phyloP scores from a whole-genome alignment of 2,329 filamentous ascomycete species.

The Paradendryphiella salina region DNA sequence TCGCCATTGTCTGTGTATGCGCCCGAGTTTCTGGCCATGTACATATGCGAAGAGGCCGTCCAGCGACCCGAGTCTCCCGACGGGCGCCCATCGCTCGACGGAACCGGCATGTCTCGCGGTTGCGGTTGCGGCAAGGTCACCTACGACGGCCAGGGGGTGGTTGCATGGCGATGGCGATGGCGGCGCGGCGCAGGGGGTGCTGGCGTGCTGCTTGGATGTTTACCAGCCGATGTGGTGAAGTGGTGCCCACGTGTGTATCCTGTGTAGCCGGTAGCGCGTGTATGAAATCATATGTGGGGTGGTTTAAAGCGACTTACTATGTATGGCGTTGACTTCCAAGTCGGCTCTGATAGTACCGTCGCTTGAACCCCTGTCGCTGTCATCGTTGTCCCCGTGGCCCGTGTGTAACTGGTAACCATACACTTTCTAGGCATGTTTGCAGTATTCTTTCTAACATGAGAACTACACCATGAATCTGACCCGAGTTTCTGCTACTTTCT shows the following conservation, averaged over 20 bases:
- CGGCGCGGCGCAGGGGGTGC: constrained; percentile 19
- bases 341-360: not conserved
- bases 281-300: constrained; percentile 14
- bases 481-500: too few species aligned
- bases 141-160: constrained; percentile 26
- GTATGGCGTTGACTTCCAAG: not conserved
- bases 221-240: constrained; percentile 1
- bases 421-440: too few species aligned
- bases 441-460: too few species aligned
- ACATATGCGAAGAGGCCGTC: constrained; percentile 38
- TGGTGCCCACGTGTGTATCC: not conserved
- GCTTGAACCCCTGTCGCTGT: constrained; percentile 7
- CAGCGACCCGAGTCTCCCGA: constrained; percentile 43
- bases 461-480: too few species aligned
- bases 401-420: too few species aligned
- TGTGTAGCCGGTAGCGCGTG: not conserved
- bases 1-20: constrained; percentile 33
- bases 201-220: not conserved
- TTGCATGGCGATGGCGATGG: constrained; percentile 31
- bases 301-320: not conserved
- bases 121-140: constrained; percentile 27
- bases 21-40: constrained; percentile 35
- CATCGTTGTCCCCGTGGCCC: not conserved
- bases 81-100: constrained; percentile 40
- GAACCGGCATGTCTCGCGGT: constrained; percentile 35